Percentiles rank a stretch among this genome's conserved stretches.
These are phyloP conservation scores for Magnusiomyces tetraspermus DNA, from an alignment of 1,139 yeast genomes.

Conservation along the genomic window DNA sequence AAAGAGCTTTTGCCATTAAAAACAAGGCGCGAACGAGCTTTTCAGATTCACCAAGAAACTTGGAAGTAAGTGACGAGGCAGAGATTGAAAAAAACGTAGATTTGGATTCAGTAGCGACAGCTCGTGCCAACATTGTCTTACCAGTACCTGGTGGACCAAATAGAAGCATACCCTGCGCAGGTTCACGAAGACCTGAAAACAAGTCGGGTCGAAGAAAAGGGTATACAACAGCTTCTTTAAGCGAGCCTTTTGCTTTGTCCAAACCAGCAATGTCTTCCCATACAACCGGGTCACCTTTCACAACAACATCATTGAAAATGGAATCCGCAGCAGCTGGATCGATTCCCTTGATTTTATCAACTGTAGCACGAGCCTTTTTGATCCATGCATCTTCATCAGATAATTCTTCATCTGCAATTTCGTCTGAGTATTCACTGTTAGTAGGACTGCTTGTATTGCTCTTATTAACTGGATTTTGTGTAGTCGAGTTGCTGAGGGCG, in stretches of 20 bases:
- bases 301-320: conserved; percentile 82
- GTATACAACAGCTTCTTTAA: conserved; percentile 93
- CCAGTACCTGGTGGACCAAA: conserved; percentile 99
- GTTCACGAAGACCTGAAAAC: conserved; percentile 85
- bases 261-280: conserved; percentile 98
- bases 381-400: conserved; percentile 24
- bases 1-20: conserved; percentile 70
- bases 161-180: conserved; percentile 89
- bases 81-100: conserved; percentile 90
- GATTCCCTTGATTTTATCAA: conserved; percentile 12
- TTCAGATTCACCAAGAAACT: conserved; percentile 83
- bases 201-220: conserved; percentile 92
- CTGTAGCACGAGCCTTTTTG: conserved; percentile 10
- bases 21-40: conserved; percentile 86
- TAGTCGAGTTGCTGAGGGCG: no score
- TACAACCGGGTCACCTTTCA: conserved; percentile 88
- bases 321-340: conserved; percentile 57
- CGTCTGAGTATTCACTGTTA: background rate
- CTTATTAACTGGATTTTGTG: background rate
- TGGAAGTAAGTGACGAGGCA: conserved; percentile 86
- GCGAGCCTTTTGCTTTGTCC: conserved; percentile 77
- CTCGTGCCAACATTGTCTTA: conserved; percentile 93
- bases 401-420: conserved; percentile 14
- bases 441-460: background rate
- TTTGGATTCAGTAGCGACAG: conserved; percentile 93